Conservation (phyloP, 2,329 filamentous ascomycete species). For the Fusarium proliferatum region DNA sequence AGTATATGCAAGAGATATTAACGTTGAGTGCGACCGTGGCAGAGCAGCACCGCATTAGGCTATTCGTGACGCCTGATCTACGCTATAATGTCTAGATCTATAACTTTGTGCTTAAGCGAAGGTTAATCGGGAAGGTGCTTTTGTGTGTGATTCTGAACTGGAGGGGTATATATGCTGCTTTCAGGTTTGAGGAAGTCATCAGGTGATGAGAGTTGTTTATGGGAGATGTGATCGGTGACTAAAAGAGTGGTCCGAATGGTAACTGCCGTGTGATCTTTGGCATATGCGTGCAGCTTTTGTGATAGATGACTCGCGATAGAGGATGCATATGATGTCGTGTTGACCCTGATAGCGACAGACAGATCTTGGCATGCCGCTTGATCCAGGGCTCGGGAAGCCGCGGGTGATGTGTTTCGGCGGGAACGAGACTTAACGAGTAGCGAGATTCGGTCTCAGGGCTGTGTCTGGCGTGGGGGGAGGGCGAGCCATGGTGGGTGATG, state of each 20-base stretch:
- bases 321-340: background rate
- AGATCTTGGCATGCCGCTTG: background rate
- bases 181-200: background rate
- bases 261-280: background rate
- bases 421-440: background rate
- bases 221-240: background rate
- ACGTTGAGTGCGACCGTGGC: background rate
- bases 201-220: background rate
- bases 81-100: background rate
- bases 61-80: background rate
- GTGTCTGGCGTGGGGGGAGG: background rate
- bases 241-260: background rate
- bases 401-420: background rate
- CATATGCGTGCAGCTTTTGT: background rate
- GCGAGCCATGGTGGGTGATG: background rate
- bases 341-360: background rate
- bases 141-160: background rate
- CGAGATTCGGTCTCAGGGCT: background rate
- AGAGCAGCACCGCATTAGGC: background rate
- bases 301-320: background rate
- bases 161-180: background rate
- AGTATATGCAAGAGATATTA: constrained; percentile 1
- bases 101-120: background rate
- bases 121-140: constrained; percentile 1
- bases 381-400: background rate